Evolutionary conservation across 768 basidiomycete species (phyloP), one percentile per base, ranked within the genome.

Genomic region (Calocera viscosa): DNA sequence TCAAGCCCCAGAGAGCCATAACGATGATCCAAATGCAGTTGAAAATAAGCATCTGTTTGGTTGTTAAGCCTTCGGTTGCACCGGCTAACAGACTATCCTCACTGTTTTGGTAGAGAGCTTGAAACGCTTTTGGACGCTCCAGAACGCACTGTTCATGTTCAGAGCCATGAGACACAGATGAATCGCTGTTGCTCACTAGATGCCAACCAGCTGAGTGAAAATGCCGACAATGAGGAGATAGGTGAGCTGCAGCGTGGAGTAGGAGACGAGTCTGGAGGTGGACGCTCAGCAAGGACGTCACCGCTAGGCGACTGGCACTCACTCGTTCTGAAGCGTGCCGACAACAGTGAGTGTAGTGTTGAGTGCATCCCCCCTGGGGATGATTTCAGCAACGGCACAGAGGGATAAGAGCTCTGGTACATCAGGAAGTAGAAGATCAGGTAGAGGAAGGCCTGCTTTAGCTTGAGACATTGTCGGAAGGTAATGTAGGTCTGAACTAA

Each of bases 271-370:
- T 71, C 86, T 88, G 67, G 17, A 65, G 65, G 63, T 16, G 65
- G 32, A 22, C 64, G 22, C 34, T 32, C 35, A 40, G 65, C 63
- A 19, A 40, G 11, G 16, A 28, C 28, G 0, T 14, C 8, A 35
- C 19, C 3, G 60, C 49, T 40, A 11, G 34, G 14, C 7, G 35
- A 38, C 7, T 38, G 35, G 35, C 35, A 22, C 41, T 39, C 60
- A 85, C 86, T 84, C 86, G 69, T 90, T 89, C 72, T 88, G 88
- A 34, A 89, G 73, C 1, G 87, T 89, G 5, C 76, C 82, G 65
- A 90, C 81, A 39, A 89, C 85, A n/a, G 87, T 88, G 5, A 88
- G 85, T 40, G 86, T 84, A 0, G 88, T 89, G 72, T 89, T 89
- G 41, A 89, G 74, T 1, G 88, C 86, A 72, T 89, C 87, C 32